Evolutionary conservation across 345 rosid genomes (phyloP).

Genomic region (Arabidopsis arenosa): DNA sequence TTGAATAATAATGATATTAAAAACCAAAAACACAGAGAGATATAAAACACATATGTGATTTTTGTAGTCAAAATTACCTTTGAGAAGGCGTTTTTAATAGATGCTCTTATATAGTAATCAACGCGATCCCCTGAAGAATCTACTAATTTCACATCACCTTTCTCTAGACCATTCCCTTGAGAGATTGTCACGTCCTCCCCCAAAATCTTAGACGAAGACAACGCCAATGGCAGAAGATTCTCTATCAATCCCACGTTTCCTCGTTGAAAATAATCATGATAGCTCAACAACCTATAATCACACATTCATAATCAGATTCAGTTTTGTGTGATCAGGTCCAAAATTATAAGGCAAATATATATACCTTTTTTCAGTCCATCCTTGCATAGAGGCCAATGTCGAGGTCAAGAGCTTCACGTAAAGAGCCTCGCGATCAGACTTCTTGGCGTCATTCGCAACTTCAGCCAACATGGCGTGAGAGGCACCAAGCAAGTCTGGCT

Average conservation of each 20-base stretch:
- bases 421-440: slow-evolving; percentile 60
- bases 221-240: slow-evolving; percentile 66
- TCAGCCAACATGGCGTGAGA: slow-evolving; percentile 76
- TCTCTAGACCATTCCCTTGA: slow-evolving; percentile 46
- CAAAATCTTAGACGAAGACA: slow-evolving; percentile 64
- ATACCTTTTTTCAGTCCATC: slow-evolving; percentile 74
- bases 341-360: neutral
- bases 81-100: slow-evolving; percentile 65
- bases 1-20: neutral
- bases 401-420: slow-evolving; percentile 64
- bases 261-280: slow-evolving; percentile 70
- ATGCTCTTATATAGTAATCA: slow-evolving; percentile 71
- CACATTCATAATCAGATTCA: neutral
- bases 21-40: neutral
- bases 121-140: slow-evolving; percentile 65
- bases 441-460: slow-evolving; percentile 75
- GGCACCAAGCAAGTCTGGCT: slow-evolving; percentile 78
- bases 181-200: slow-evolving; percentile 64
- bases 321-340: neutral
- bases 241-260: slow-evolving; percentile 63
- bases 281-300: slow-evolving; percentile 53
- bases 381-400: slow-evolving; percentile 67
- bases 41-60: neutral
- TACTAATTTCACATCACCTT: slow-evolving; percentile 50
- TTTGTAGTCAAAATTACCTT: slow-evolving; percentile 49